phyloP scores from a whole-genome alignment of 495 filamentous ascomycete genomes.

The Articulospora tetracladia region DNA sequence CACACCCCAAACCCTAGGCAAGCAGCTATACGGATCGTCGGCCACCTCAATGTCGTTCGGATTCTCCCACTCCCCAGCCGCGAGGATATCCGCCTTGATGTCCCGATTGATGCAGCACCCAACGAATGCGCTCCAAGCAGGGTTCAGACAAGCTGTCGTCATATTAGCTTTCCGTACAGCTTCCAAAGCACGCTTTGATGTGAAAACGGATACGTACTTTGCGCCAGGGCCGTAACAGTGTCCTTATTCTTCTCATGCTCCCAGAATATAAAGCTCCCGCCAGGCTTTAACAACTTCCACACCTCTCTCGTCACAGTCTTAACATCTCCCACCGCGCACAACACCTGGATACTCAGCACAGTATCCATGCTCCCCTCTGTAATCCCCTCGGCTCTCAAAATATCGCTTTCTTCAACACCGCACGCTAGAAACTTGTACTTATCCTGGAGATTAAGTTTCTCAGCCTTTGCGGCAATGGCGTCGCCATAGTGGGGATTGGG shows the following conservation, averaged over 20 bases:
- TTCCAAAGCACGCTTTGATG: not conserved
- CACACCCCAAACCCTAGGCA: conserved; percentile 18
- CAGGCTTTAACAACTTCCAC: conserved; percentile 31
- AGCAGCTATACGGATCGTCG: conserved; percentile 13
- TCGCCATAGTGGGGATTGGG: conserved; percentile 32
- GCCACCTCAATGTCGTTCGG: conserved; percentile 10
- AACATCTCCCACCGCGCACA: conserved; percentile 49
- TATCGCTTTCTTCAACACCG: conserved; percentile 36
- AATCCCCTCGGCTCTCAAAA: conserved; percentile 32
- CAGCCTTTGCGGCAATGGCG: conserved; percentile 21
- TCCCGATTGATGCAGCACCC: conserved; percentile 11
- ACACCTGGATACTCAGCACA: conserved; percentile 46
- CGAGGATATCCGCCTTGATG: conserved; percentile 7
- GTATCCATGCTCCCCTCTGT: conserved; percentile 41
- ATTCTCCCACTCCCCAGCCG: conserved; percentile 16
- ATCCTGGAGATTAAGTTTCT: conserved; percentile 27
- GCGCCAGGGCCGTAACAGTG: conserved; percentile 22
- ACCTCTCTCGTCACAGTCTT: conserved; percentile 42
- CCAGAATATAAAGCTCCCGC: conserved; percentile 38
- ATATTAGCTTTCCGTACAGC: conserved; percentile 10
- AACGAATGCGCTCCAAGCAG: conserved; percentile 15
- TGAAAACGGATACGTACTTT: conserved; percentile 13
- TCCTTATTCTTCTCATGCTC: conserved; percentile 35
- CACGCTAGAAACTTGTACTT: conserved; percentile 35
- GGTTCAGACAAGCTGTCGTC: conserved; percentile 12